These are phyloP conservation scores for Candida pseudoviswanathii DNA, from an alignment of 1,139 yeast genomes.

Conservation along the genomic window DNA sequence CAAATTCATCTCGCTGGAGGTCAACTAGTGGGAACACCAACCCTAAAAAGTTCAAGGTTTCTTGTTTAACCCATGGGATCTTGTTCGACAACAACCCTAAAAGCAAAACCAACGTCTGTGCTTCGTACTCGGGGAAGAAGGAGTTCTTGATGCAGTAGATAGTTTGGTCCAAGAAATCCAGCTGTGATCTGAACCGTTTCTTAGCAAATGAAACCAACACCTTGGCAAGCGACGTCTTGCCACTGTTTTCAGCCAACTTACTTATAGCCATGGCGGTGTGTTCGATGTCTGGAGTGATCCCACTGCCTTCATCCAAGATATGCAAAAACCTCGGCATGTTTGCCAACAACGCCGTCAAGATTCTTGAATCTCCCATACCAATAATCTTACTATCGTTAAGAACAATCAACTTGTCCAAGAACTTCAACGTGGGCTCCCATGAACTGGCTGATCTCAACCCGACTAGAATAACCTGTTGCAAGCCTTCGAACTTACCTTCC, in stretches of 20 bases:
- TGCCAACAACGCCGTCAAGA: conserved; percentile 71
- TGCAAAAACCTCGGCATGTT: conserved; percentile 84
- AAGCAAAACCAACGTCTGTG: conserved; percentile 71
- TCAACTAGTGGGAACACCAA: conserved; percentile 78
- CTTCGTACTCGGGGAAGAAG: conserved; percentile 77
- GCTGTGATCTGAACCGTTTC: conserved; percentile 80
- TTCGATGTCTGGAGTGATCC: conserved; percentile 52
- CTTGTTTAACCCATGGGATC: conserved; percentile 74
- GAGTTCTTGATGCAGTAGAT: conserved; percentile 64
- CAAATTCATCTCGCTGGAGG: conserved; percentile 74
- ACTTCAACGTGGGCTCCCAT: conserved; percentile 73
- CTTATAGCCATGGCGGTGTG: conserved; percentile 63
- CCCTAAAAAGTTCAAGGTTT: conserved; percentile 75
- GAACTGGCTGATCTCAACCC: conserved; percentile 84
- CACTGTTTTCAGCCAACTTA: conserved; percentile 58
- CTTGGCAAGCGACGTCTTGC: conserved; percentile 64
- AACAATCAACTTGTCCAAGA: conserved; percentile 70
- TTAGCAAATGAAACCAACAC: conserved; percentile 77
- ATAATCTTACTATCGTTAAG: conserved; percentile 75
- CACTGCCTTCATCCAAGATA: conserved; percentile 60
- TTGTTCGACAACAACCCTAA: conserved; percentile 80
- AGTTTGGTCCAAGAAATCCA: conserved; percentile 83
- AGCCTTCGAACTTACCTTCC: conserved; percentile 93
- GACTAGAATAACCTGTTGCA: conserved; percentile 74
- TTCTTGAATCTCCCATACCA: conserved; percentile 69